Evolutionary conservation across 441 rosid species (phyloP).

Genomic region (Metrosideros polymorpha): DNA sequence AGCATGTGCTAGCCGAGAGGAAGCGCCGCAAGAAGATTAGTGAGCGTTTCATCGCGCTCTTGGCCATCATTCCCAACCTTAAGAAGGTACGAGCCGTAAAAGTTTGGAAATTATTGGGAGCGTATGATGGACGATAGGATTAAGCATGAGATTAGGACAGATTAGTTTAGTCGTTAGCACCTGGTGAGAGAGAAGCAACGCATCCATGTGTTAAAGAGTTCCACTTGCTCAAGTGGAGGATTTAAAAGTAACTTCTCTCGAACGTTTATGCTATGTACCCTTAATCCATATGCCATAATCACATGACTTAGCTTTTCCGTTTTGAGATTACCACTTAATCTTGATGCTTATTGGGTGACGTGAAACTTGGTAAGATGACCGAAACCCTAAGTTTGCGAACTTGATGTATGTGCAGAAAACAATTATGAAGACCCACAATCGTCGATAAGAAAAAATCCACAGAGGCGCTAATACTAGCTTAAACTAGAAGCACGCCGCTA

Average conservation of each 20-base stretch:
- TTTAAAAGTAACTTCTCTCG: neutral
- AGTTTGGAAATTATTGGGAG: neutral
- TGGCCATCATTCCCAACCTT: constrained; percentile 47
- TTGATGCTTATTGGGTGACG: neutral
- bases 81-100: constrained; percentile 30
- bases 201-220: neutral
- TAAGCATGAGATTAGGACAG: neutral
- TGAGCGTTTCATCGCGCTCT: constrained; percentile 41
- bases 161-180: neutral
- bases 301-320: neutral
- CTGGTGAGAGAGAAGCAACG: neutral
- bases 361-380: neutral
- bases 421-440: too few species aligned
- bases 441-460: neutral
- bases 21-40: constrained; percentile 54
- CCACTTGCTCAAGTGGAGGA: neutral
- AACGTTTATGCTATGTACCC: neutral
- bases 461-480: neutral
- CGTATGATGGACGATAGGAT: neutral
- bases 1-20: constrained; percentile 51
- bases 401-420: neutral
- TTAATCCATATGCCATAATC: neutral
- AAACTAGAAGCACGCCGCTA: neutral
- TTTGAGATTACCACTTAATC: neutral
- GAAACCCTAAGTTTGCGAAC: neutral